phyloP scores from a whole-genome alignment of 1,284 basidiomycete genomes.

The Stygiomarasmius scandens region DNA sequence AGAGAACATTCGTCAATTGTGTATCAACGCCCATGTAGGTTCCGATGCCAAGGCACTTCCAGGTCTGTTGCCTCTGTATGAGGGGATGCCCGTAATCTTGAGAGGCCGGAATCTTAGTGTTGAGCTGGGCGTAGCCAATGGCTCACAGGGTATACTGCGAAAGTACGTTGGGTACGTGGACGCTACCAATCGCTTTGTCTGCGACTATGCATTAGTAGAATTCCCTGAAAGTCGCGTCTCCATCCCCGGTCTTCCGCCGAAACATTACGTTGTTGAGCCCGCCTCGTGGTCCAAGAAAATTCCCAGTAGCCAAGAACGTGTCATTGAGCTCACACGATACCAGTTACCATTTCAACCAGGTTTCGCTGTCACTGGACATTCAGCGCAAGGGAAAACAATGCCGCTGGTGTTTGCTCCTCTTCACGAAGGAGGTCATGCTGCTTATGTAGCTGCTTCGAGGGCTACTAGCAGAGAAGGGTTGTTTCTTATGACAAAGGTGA shows the following conservation, averaged over 20 bases:
- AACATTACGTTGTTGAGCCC: conserved; percentile 21
- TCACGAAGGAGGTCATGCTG: conserved; percentile 9
- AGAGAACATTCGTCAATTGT: neutral
- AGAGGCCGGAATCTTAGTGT: conserved; percentile 26
- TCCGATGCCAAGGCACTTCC: conserved; percentile 5
- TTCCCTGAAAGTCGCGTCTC: conserved; percentile 25
- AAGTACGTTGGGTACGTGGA: neutral
- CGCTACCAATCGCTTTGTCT: neutral
- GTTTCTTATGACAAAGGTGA: conserved; percentile 1
- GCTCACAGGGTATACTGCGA: conserved; percentile 19
- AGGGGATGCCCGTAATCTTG: conserved; percentile 34
- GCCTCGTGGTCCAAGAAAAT: neutral
- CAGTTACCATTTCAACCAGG: conserved; percentile 10
- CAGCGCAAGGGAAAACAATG: conserved; percentile 22
- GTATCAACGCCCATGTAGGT: conserved; percentile 4
- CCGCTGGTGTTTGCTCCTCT: conserved; percentile 13
- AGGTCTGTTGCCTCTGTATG: conserved; percentile 21
- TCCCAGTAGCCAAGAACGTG: neutral
- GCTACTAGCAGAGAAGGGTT: conserved; percentile 14
- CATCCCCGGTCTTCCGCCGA: conserved; percentile 19
- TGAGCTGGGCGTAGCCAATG: conserved; percentile 33
- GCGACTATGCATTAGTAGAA: conserved; percentile 23
- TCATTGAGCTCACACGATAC: neutral
- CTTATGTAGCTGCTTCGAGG: conserved; percentile 19
- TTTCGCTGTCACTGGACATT: conserved; percentile 10